Conservation (phyloP, 306 rosid species). For the Ammopiptanthus mongolicus region DNA sequence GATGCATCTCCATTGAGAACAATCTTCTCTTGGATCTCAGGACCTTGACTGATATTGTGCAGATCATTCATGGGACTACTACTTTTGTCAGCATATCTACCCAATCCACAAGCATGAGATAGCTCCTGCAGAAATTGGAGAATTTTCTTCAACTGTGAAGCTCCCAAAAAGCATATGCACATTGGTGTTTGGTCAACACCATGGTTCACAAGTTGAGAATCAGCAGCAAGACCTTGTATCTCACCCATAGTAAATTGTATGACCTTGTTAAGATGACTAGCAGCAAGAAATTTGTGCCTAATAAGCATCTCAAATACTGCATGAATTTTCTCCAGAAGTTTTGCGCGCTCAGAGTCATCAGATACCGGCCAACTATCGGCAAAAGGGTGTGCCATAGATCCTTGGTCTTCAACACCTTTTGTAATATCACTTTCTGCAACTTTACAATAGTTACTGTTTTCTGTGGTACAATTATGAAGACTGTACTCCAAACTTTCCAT, state of each 20-base stretch:
- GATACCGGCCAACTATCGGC: conserved; percentile 71
- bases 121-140: conserved; percentile 87
- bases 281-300: conserved; percentile 71
- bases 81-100: conserved; percentile 61
- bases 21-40: conserved; percentile 67
- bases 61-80: conserved; percentile 44
- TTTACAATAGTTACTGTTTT: conserved; percentile 34
- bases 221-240: conserved; percentile 66
- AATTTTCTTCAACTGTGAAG: conserved; percentile 70
- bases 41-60: conserved; percentile 34
- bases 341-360: conserved; percentile 72
- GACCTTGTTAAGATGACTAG: conserved; percentile 79
- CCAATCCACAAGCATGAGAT: conserved; percentile 71
- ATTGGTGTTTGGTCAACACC: conserved; percentile 74
- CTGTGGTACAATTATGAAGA: conserved; percentile 28
- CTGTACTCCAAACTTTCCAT: conserved; percentile 33
- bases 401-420: conserved; percentile 39
- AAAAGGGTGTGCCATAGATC: conserved; percentile 31
- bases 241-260: conserved; percentile 75
- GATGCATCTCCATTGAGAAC: conserved; percentile 80
- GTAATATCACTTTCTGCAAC: conserved; percentile 31
- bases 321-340: conserved; percentile 81
- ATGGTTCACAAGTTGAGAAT: conserved; percentile 69
- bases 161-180: conserved; percentile 90
- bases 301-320: conserved; percentile 66